phyloP scores from a whole-genome alignment of 352 stramenopile genomes.

The Phytophthora multivora region DNA sequence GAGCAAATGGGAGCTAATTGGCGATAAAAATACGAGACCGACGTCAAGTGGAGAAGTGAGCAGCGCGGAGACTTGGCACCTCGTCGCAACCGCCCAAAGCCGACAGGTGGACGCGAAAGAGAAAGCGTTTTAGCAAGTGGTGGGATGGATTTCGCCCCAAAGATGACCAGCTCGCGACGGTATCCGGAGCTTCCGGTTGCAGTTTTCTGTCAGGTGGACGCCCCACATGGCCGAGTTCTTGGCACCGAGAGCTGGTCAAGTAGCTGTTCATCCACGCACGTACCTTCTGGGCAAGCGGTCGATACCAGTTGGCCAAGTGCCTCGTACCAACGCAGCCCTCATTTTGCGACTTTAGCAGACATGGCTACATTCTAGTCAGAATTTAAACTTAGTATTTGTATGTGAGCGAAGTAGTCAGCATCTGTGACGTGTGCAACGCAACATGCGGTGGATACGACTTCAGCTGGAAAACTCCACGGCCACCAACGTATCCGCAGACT shows the following conservation, averaged over 20 bases:
- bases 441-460: slow-evolving; percentile 15
- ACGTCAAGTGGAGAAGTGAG: slow-evolving; percentile 31
- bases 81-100: neutral
- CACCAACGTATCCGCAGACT: slow-evolving; percentile 9
- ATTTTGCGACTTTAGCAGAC: neutral
- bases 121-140: slow-evolving; percentile 29
- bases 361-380: slow-evolving; percentile 29
- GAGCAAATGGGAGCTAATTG: neutral
- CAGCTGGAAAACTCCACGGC: neutral
- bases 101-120: slow-evolving; percentile 32
- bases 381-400: slow-evolving; percentile 22
- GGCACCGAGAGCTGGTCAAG: slow-evolving; percentile 8
- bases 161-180: slow-evolving; percentile 19
- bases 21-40: slow-evolving; percentile 34
- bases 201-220: slow-evolving; percentile 28
- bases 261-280: slow-evolving; percentile 28
- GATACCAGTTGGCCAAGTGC: slow-evolving; percentile 4
- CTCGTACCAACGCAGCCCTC: slow-evolving; percentile 12
- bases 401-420: slow-evolving; percentile 4
- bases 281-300: slow-evolving; percentile 14
- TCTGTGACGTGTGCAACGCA: slow-evolving; percentile 34
- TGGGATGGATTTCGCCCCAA: neutral
- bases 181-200: slow-evolving; percentile 27
- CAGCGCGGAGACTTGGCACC: neutral
- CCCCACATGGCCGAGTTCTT: slow-evolving; percentile 29